A percentile compares a stretch with the other conserved stretches of the same genome.
phyloP scores from a whole-genome alignment of 2,329 filamentous ascomycete genomes.

The Teratosphaeria zuluensis region DNA sequence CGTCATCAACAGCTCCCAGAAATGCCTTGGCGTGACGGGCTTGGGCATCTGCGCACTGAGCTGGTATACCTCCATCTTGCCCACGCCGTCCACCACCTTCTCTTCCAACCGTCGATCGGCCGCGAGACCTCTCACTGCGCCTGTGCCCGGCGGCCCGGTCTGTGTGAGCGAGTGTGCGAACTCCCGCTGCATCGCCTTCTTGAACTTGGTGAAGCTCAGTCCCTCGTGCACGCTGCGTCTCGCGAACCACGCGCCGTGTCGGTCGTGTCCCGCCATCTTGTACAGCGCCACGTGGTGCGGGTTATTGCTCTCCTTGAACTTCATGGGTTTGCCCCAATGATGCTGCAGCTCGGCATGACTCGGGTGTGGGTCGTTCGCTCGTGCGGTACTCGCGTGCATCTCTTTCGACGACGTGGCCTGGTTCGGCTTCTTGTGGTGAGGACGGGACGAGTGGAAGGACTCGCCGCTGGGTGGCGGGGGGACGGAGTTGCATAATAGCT shows the following conservation, averaged over 20 bases:
- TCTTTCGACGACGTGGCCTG: conserved; percentile 41
- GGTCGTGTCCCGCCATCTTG: conserved; percentile 69
- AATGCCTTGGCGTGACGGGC: conserved; percentile 79
- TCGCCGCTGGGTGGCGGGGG: conserved; percentile 47
- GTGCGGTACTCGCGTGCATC: conserved; percentile 43
- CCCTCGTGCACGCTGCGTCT: conserved; percentile 73
- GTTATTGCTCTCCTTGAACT: conserved; percentile 61
- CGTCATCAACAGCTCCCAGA: conserved; percentile 68
- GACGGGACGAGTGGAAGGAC: conserved; percentile 37
- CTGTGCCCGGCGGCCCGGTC: conserved; percentile 58
- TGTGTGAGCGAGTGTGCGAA: conserved; percentile 68
- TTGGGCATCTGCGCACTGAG: conserved; percentile 84
- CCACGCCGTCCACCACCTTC: conserved; percentile 47
- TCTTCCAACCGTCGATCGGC: conserved; percentile 66
- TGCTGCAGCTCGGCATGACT: conserved; percentile 57
- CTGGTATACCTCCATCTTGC: conserved; percentile 66
- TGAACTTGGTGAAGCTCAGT: conserved; percentile 67
- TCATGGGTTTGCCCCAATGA: conserved; percentile 77
- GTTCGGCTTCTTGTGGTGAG: conserved; percentile 49
- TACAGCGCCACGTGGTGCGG: conserved; percentile 68
- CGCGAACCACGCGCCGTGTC: conserved; percentile 83
- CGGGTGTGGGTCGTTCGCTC: conserved; percentile 39
- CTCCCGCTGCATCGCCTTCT: conserved; percentile 64
- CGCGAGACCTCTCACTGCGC: conserved; percentile 74
- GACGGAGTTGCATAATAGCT: conserved; percentile 67